Evolutionary conservation across 2,329 filamentous ascomycete genomes (phyloP).

Genomic region (Colletotrichum brevisporum): DNA sequence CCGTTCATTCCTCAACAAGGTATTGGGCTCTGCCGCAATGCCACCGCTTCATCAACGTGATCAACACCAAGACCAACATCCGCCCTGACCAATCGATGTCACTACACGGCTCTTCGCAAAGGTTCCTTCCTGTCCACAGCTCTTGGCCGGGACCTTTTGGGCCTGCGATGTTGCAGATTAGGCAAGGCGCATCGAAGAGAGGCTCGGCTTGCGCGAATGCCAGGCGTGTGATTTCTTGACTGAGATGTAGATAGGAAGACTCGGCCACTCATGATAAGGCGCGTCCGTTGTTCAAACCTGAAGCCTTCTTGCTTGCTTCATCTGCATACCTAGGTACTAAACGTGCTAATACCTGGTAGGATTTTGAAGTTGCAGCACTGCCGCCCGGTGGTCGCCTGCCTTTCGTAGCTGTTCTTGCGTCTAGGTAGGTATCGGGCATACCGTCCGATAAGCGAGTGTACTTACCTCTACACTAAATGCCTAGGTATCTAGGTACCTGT

Average conservation of each 20-base stretch:
- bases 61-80: background rate
- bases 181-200: background rate
- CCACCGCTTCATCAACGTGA: too few species aligned
- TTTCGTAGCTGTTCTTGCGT: background rate
- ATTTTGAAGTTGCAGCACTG: too few species aligned
- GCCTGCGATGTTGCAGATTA: conserved; percentile 1
- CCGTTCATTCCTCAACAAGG: background rate
- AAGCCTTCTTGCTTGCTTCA: too few species aligned
- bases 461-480: background rate
- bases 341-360: too few species aligned
- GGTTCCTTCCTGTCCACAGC: conserved; percentile 18
- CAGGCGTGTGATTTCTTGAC: too few species aligned
- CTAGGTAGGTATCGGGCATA: conserved; percentile 20
- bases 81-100: background rate
- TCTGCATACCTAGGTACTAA: too few species aligned
- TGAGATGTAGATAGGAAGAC: too few species aligned
- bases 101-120: conserved; percentile 5
- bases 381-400: background rate
- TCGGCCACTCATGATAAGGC: too few species aligned
- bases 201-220: background rate
- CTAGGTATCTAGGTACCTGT: background rate
- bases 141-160: conserved; percentile 33
- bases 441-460: conserved; percentile 13
- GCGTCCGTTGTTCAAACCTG: too few species aligned
- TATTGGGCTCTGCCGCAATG: background rate